Evolutionary conservation across 305 asterid genomes (phyloP), one percentile per base, ranked within the genome.

Genomic region (Rubia tinctorum): DNA sequence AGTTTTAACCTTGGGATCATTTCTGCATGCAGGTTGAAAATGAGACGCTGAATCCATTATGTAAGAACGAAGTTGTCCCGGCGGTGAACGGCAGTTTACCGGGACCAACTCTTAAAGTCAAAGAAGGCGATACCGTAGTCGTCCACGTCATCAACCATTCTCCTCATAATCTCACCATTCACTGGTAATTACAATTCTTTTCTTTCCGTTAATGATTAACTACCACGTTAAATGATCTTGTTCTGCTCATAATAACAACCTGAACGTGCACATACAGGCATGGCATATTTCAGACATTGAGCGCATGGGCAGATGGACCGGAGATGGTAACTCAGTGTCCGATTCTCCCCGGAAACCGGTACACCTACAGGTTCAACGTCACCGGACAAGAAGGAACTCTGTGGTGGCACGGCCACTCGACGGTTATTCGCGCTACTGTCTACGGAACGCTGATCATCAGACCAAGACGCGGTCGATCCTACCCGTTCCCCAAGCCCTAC

Each of bases 261-360:
- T 12, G 13, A 49, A 14, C n/a, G 6, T 14, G 59, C n/a, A 8
- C 39, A 34, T 49, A 71, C 81, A 84, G 92, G 92, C 92, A 88
- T 81, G 92, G 90, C 1, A 25, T 88, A n/a, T 88, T 88, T 70
- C 92, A 88, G 30, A 18, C 77, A 40, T 66, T 88, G 7, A 86
- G 88, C 37, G 90, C 80, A 51, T 88, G 92, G 92, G 88, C 88
- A 0, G 92, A 88, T n/a, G 92, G 92, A 37, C 90, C 92, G 0
- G 89, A 77, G 37, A 84, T 25, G 15, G 73, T 66, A 5, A 88
- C 90, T 60, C 90, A 88, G 23, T 88, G 92, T 69, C 92, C 92
- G 34, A 86, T 86, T 71, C 84, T 49, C 43, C 89, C 89, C 8
- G 86, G 87, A 1, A 72, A 63, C 1, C 80, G 82, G 59, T 88